Evolutionary conservation across 306 rosid species (phyloP).

Genomic region (Datisca glomerata): DNA sequence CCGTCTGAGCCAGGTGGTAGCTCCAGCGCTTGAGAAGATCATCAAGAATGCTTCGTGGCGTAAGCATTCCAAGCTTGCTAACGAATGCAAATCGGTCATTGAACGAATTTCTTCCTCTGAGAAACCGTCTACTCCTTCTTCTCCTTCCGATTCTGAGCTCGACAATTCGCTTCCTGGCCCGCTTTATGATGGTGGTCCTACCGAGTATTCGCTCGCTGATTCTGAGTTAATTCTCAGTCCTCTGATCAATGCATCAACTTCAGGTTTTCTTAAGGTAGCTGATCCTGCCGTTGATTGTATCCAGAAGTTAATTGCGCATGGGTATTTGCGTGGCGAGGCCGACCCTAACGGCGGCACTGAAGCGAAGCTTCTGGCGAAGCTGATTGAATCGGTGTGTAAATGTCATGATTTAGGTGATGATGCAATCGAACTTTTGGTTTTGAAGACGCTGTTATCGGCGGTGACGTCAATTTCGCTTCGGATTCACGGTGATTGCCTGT

Average conservation of each 20-base stretch:
- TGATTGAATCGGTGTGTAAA: constrained; percentile 89
- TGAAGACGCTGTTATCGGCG: constrained; percentile 82
- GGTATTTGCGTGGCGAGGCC: constrained; percentile 87
- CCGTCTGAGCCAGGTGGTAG: constrained; percentile 77
- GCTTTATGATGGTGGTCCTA: constrained; percentile 76
- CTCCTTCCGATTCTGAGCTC: constrained; percentile 31
- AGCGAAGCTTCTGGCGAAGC: constrained; percentile 55
- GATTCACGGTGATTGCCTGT: constrained; percentile 91
- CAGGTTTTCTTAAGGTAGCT: constrained; percentile 75
- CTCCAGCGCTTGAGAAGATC: constrained; percentile 87
- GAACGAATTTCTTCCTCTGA: constrained; percentile 43
- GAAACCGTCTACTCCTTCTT: constrained; percentile 12
- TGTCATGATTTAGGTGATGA: constrained; percentile 87
- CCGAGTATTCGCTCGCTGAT: constrained; percentile 61
- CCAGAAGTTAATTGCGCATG: constrained; percentile 83
- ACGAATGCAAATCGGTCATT: constrained; percentile 81
- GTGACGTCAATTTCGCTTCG: constrained; percentile 88
- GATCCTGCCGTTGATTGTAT: constrained; percentile 96
- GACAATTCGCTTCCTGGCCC: constrained; percentile 61
- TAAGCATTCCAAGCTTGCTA: constrained; percentile 81
- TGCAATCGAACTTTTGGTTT: constrained; percentile 58
- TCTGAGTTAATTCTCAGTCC: constrained; percentile 78
- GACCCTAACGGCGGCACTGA: constrained; percentile 54
- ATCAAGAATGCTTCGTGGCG: constrained; percentile 92
- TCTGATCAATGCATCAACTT: constrained; percentile 64